Base-by-base conservation (phyloP, 1,284 basidiomycete species). In the Porphyrellus sp. region DNA sequence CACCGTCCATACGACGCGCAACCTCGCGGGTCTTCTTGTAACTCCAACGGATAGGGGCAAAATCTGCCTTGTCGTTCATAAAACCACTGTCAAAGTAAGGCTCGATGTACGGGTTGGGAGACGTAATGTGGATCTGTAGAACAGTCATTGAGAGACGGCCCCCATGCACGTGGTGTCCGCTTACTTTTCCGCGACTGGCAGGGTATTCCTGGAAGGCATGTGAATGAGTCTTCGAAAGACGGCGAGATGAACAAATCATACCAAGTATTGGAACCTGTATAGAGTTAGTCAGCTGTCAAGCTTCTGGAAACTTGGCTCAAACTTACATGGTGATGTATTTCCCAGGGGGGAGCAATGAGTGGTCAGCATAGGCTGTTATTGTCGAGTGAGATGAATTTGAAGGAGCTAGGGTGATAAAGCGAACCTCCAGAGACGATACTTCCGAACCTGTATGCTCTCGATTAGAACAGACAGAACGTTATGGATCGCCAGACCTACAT, bases 41-140 rank as follows among this genome's bases (percentile, higher is more conserved):
- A 61, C 80, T 81, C 85, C 85, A 86, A 44, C 83, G 80, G 59
- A 86, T 83, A 13, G 85, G 85, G n/a, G 83, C 83, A 61, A 85
- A 83, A 71, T 86, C 85, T 23, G 83, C 84, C 73, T 85, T 84
- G 72, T 86, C 69, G 74, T 85, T 86, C 82, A 87, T 81, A 78
- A 86, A 86, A 23, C 85, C 85, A 55, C 77, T 80, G 70, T 87
- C 84, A 63, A 85, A 86, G 70, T 70, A 74, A 5, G 85, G 83
- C 56, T 80, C 80, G 59, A 72, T 71, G 70, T 86, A 86, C 5
- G 85, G 84, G 69, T 76, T 82, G 35, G 74, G 54, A 27, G 80
- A 82, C 46, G 70, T 64, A 68, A 86, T 79, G 64, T 87, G 85
- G 61, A 87, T 85, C 80, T 82, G 54, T 57, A 38, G n/a, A 23